Evolutionary conservation across 805 yeast genomes (phyloP).

Genomic region (Naumovozyma baii): DNA sequence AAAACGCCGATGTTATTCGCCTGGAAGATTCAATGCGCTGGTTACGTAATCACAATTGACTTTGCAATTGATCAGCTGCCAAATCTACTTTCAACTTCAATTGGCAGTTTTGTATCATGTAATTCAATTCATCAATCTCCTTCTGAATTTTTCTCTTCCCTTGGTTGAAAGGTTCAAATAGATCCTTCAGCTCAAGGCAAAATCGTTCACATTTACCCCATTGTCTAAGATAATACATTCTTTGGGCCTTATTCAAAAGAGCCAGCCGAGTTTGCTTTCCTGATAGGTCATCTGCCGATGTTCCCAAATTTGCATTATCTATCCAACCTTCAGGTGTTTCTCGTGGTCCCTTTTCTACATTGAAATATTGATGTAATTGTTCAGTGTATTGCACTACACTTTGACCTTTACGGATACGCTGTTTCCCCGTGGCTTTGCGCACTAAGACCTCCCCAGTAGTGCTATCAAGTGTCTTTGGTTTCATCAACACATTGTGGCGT

Average conservation of each 20-base stretch:
- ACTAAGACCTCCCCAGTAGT: conserved; percentile 36
- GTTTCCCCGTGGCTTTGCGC: conserved; percentile 38
- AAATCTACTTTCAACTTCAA: background rate
- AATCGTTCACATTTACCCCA: conserved; percentile 43
- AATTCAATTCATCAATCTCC: conserved; percentile 42
- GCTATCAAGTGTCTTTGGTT: conserved; percentile 21
- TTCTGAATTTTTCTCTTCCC: conserved; percentile 37
- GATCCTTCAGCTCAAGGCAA: conserved; percentile 31
- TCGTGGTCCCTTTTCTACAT: conserved; percentile 44
- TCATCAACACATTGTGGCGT: conserved; percentile 8
- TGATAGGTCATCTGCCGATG: conserved; percentile 25
- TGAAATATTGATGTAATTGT: conserved; percentile 43
- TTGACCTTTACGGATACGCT: conserved; percentile 57
- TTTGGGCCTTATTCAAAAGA: conserved; percentile 46
- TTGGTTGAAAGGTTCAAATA: background rate
- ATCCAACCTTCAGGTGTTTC: conserved; percentile 35
- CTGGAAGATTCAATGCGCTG: background rate
- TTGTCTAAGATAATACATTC: conserved; percentile 46
- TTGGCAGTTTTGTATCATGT: conserved; percentile 10
- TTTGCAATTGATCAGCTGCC: background rate
- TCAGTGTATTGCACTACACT: conserved; percentile 48
- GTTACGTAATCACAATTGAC: background rate
- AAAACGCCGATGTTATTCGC: background rate
- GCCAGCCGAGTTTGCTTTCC: conserved; percentile 47
- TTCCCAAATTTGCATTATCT: conserved; percentile 6